Conservation (phyloP, 2,329 filamentous ascomycete genomes). For the Sordariomycetes sp. region DNA sequence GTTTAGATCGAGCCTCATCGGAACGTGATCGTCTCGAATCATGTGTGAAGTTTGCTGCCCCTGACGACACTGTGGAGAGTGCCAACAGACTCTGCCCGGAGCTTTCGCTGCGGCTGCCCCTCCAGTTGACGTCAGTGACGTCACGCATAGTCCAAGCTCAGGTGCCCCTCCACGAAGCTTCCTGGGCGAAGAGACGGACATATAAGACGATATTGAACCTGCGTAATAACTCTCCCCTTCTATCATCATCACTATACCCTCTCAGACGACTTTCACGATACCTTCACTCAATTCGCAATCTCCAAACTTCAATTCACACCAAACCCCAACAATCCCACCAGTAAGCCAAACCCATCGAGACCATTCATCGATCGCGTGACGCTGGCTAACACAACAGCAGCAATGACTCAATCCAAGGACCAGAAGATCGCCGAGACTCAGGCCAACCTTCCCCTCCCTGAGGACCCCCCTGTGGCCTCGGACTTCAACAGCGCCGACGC, state of each 20-base stretch:
- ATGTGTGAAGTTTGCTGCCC: too few relatives aligned
- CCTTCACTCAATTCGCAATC: background rate
- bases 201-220: too few relatives aligned
- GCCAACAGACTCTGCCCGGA: too few relatives aligned
- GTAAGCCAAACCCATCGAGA: background rate
- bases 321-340: background rate
- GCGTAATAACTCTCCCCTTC: background rate
- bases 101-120: slow-evolving; percentile 4
- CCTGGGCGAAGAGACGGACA: background rate
- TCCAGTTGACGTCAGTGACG: slow-evolving; percentile 9
- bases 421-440: slow-evolving; percentile 59
- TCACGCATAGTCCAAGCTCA: slow-evolving; percentile 2
- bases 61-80: slow-evolving; percentile 1
- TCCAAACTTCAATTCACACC: background rate
- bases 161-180: background rate
- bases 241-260: background rate
- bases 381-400: background rate
- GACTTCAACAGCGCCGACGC: slow-evolving; percentile 70
- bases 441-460: slow-evolving; percentile 69
- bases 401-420: slow-evolving; percentile 44
- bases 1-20: background rate
- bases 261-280: slow-evolving; percentile 1
- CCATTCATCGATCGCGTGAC: too few relatives aligned
- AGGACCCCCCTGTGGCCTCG: slow-evolving; percentile 65
- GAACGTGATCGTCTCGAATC: background rate